phyloP scores from a whole-genome alignment of 1,139 yeast genomes.

The Candida sanyaensis region DNA sequence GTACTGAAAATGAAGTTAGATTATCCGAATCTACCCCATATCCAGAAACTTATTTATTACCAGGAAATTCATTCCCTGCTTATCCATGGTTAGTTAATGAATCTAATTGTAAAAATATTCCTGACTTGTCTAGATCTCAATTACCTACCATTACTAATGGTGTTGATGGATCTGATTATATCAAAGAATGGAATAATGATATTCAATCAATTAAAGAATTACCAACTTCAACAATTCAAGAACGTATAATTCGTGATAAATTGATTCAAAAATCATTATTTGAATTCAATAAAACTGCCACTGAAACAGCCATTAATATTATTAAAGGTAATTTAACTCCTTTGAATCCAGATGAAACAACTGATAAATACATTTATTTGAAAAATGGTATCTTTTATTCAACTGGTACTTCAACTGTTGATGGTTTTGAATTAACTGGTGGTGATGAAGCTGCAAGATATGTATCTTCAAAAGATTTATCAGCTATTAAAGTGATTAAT shows the following conservation, averaged over 20 bases:
- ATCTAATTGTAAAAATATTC: conserved; percentile 25
- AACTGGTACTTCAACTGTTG: conserved; percentile 71
- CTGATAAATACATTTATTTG: conserved; percentile 65
- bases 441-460: conserved; percentile 88
- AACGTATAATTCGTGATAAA: conserved; percentile 76
- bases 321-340: conserved; percentile 74
- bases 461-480: conserved; percentile 76
- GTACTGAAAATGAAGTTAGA: conserved; percentile 41
- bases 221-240: conserved; percentile 57
- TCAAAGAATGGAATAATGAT: conserved; percentile 89
- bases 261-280: conserved; percentile 69
- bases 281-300: conserved; percentile 77
- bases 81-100: conserved; percentile 74
- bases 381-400: conserved; percentile 88
- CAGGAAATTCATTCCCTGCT: conserved; percentile 60
- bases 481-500: conserved; percentile 69
- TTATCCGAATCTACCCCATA: conserved; percentile 49
- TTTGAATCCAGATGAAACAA: conserved; percentile 74
- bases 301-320: conserved; percentile 77
- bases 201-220: conserved; percentile 80
- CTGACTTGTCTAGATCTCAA: conserved; percentile 69
- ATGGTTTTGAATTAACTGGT: conserved; percentile 65
- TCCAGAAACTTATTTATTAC: conserved; percentile 58
- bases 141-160: conserved; percentile 55
- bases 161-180: conserved; percentile 56